Evolutionary conservation across 352 stramenopile genomes (phyloP), one percentile per base, ranked within the genome.

Genomic region (Peronospora destructor): DNA sequence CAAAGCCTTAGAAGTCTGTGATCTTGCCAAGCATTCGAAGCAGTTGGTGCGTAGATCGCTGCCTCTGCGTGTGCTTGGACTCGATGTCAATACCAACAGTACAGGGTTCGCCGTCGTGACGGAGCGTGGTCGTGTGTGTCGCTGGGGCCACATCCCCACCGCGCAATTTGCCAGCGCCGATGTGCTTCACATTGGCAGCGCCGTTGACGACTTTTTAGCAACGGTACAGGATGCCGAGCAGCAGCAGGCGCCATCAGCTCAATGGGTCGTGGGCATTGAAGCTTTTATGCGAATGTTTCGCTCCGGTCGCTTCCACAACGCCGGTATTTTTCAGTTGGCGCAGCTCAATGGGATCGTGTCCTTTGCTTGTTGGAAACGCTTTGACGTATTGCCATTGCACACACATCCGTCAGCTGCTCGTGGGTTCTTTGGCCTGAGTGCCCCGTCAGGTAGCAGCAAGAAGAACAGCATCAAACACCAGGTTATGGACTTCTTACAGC

Each of bases 291-390:
- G 80, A 42, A 86, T 85, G 71, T 93, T 86, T 60, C 66, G 71
- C 47, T 73, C 76, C 13, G 83, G 83, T 0, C 53, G 62, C 28
- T 87, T 86, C 61, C 76, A 93, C 66, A 90, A 85, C 55, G 81
- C 84, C 46, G 83, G 83, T 36, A 76, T 93, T 25, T 89, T 93
- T 61, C 83, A 93, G 52, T 60, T 93, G 26, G 83, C 80, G 23
- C 83, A 93, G 55, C 76, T 93, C 45, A 93, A 93, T 37, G 83
- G 77, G 34, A 85, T 91, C 43, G 80, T 91, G 34, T 90, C 77
- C 34, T 93, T 85, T 60, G 57, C 69, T 9, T 85, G 71, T 53
- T 88, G 77, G 72, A 74, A 73, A 47, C 72, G 65, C 23, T 91
- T 93, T 41, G 26, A 52, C 12, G 62, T 45, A 34, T 26, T 66